phyloP scores from a whole-genome alignment of 768 basidiomycete species.

The Leccinum longicurvipes region DNA sequence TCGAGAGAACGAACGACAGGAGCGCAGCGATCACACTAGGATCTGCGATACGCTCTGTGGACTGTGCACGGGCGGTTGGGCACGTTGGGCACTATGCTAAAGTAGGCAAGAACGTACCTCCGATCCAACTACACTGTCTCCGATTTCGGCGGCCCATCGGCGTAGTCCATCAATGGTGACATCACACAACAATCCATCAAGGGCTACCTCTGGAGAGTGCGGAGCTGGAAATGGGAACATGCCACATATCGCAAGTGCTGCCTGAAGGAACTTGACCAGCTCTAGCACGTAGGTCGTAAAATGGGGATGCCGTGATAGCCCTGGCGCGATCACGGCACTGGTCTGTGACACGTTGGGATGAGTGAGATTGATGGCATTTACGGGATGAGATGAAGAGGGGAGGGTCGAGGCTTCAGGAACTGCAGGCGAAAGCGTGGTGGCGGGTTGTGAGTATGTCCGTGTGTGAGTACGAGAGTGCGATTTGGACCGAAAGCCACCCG shows the following conservation, averaged over 20 bases:
- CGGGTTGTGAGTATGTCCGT: slow-evolving; percentile 29
- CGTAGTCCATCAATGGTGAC: slow-evolving; percentile 68
- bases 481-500: slow-evolving; percentile 25
- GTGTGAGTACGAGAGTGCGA: slow-evolving; percentile 30
- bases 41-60: slow-evolving; percentile 71
- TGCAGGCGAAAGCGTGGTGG: slow-evolving; percentile 20
- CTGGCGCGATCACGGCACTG: slow-evolving; percentile 2
- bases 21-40: slow-evolving; percentile 69
- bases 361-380: slow-evolving; percentile 8
- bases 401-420: slow-evolving; percentile 24
- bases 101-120: slow-evolving; percentile 42
- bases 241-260: slow-evolving; percentile 68
- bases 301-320: slow-evolving; percentile 29
- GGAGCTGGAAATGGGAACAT: slow-evolving; percentile 42
- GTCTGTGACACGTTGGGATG: slow-evolving; percentile 18
- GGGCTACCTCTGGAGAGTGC: slow-evolving; percentile 7
- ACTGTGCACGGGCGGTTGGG: slow-evolving; percentile 35
- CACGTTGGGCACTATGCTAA: background rate
- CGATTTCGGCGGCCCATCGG: slow-evolving; percentile 65
- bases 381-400: slow-evolving; percentile 22
- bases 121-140: slow-evolving; percentile 55
- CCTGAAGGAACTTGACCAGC: slow-evolving; percentile 72
- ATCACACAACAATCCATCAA: slow-evolving; percentile 78
- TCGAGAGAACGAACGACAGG: slow-evolving; percentile 62
- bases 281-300: slow-evolving; percentile 72